These are phyloP conservation scores for Verticillium nubilum DNA, from an alignment of 2,329 filamentous ascomycete species.

Conservation along the genomic window DNA sequence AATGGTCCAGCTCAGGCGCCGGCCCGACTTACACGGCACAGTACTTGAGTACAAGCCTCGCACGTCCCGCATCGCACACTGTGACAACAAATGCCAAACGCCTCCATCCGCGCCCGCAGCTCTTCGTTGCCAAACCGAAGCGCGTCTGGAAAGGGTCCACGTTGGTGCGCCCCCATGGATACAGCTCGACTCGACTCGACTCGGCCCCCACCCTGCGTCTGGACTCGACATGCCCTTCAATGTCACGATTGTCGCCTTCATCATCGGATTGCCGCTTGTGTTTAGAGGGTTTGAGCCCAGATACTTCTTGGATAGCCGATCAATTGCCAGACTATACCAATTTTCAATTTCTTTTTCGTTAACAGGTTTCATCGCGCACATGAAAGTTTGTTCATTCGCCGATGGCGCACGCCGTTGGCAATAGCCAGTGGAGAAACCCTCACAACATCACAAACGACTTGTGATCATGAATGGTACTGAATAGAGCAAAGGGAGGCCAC, in stretches of 20 bases:
- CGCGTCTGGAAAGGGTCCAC: not conserved
- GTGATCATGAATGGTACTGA: too few relatives aligned
- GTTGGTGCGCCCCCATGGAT: not conserved
- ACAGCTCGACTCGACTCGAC: not conserved
- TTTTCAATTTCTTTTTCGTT: too few relatives aligned
- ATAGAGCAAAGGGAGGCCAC: too few relatives aligned
- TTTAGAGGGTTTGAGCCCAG: too few relatives aligned
- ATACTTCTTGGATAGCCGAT: too few relatives aligned
- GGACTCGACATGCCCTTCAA: not conserved
- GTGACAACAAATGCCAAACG: not conserved
- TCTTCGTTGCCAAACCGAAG: not conserved
- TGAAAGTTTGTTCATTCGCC: not conserved
- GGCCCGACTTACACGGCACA: conserved; percentile 3
- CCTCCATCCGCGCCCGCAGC: not conserved
- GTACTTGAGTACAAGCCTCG: not conserved
- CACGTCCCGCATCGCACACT: conserved; percentile 4
- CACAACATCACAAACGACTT: too few relatives aligned
- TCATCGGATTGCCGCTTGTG: not conserved
- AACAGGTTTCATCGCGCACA: too few relatives aligned
- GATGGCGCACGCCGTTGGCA: not conserved
- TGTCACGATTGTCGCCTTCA: not conserved
- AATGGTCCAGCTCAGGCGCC: not conserved
- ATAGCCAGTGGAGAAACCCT: not conserved
- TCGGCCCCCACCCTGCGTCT: not conserved
- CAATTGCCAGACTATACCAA: too few relatives aligned